Evolutionary conservation across 2,329 filamentous ascomycete species (phyloP).

Genomic region (Colletotrichum sidae): DNA sequence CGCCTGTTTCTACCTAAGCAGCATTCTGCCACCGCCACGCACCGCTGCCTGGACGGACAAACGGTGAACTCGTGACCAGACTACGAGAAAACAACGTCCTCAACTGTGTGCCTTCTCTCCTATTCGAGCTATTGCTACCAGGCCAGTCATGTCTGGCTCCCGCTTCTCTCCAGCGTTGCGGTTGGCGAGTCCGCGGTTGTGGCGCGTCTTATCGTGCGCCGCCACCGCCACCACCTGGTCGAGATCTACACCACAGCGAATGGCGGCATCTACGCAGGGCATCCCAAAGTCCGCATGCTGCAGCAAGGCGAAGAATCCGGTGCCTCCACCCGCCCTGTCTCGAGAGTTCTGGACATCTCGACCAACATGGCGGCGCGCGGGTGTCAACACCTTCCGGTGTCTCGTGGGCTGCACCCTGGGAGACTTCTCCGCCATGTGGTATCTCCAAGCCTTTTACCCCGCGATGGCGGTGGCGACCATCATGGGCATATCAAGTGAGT

Average conservation of each 20-base stretch:
- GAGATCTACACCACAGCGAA: background rate
- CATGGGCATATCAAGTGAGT: constrained; percentile 64
- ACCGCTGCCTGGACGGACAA: no score
- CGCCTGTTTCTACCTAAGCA: no score
- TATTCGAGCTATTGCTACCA: no score
- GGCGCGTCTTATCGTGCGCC: no score
- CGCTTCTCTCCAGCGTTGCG: background rate
- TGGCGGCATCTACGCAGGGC: background rate
- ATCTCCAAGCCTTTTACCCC: constrained; percentile 60
- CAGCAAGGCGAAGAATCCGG: constrained; percentile 5
- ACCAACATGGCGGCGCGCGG: constrained; percentile 60
- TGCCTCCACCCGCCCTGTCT: background rate
- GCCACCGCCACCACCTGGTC: no score
- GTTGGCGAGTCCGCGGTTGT: no score
- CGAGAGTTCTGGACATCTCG: constrained; percentile 48
- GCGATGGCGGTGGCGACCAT: constrained; percentile 59
- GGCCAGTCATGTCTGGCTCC: background rate
- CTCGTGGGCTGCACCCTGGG: constrained; percentile 65
- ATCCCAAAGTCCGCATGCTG: background rate
- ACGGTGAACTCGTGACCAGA: no score
- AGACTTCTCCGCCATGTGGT: constrained; percentile 69
- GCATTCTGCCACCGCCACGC: no score
- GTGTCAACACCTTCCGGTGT: constrained; percentile 66
- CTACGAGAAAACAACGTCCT: no score
- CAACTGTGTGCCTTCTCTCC: no score